These are phyloP conservation scores for Paramecium caudatum DNA, from an alignment of 73 alveolate genomes.

Conservation along the genomic window DNA sequence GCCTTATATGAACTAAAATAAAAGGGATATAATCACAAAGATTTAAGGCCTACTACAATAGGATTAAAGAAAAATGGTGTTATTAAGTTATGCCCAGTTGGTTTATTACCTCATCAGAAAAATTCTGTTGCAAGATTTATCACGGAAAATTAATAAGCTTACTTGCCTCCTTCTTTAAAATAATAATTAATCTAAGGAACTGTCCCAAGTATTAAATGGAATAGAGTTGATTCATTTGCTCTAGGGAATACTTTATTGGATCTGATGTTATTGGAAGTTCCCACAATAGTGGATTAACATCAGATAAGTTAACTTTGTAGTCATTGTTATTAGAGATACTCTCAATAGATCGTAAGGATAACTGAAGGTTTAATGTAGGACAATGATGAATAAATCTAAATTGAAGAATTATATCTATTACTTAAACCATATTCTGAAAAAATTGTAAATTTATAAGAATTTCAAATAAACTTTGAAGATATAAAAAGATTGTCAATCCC, in stretches of 20 bases:
- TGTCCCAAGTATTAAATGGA: neutral
- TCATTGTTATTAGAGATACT: neutral
- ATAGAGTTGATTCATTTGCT: constrained; percentile 30
- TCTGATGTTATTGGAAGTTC: constrained; percentile 19
- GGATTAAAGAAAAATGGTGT: neutral
- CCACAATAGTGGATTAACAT: neutral
- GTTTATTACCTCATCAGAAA: neutral
- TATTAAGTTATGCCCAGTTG: neutral
- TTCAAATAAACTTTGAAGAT: constrained; percentile 30
- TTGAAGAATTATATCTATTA: neutral
- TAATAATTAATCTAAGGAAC: neutral
- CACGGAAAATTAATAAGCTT: neutral
- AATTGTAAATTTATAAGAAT: neutral
- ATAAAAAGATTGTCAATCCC: neutral
- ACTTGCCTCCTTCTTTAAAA: neutral
- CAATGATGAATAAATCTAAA: neutral
- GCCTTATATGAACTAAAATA: constrained; percentile 38
- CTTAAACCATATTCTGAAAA: constrained; percentile 37
- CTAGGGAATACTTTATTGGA: neutral
- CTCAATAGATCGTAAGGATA: neutral
- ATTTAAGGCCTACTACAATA: neutral
- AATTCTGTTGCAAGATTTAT: constrained; percentile 42
- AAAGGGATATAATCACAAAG: constrained; percentile 23
- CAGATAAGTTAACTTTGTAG: neutral
- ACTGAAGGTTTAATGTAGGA: neutral